phyloP scores from a whole-genome alignment of 208 protist species.

The Trypanosoma boissoni region DNA sequence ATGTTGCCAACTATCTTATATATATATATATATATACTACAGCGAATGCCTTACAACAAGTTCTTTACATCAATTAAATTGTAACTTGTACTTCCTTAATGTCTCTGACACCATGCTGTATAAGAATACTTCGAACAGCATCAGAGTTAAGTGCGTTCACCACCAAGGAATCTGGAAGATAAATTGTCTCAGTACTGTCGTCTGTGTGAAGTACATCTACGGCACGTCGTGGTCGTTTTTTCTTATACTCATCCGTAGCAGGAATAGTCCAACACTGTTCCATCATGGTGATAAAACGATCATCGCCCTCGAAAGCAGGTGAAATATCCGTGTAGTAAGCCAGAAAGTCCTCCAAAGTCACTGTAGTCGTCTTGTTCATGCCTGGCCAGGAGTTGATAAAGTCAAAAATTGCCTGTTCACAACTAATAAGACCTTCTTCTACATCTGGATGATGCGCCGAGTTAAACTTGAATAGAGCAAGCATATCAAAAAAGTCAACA shows the following conservation, averaged over 20 bases:
- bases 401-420: slow-evolving; percentile 74
- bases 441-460: slow-evolving; percentile 63
- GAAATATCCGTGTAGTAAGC: slow-evolving; percentile 92
- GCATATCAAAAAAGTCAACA: slow-evolving; percentile 76
- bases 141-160: slow-evolving; percentile 43
- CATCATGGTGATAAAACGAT: slow-evolving; percentile 74
- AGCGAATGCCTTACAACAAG: not conserved
- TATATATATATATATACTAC: too few species aligned
- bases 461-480: slow-evolving; percentile 64
- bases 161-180: slow-evolving; percentile 65
- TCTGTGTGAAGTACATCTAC: slow-evolving; percentile 69
- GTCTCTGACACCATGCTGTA: slow-evolving; percentile 61
- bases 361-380: slow-evolving; percentile 55
- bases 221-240: slow-evolving; percentile 36
- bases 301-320: slow-evolving; percentile 66
- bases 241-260: slow-evolving; percentile 54
- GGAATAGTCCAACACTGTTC: slow-evolving; percentile 74
- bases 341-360: slow-evolving; percentile 79
- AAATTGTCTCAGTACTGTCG: slow-evolving; percentile 48
- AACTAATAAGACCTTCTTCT: slow-evolving; percentile 45
- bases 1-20: too few species aligned
- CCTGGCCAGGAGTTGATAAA: slow-evolving; percentile 82
- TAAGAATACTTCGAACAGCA: slow-evolving; percentile 51
- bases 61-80: slow-evolving; percentile 17
- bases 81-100: slow-evolving; percentile 46